Base-by-base conservation (phyloP, 768 basidiomycete genomes). In the Glaciozyma martinii region DNA sequence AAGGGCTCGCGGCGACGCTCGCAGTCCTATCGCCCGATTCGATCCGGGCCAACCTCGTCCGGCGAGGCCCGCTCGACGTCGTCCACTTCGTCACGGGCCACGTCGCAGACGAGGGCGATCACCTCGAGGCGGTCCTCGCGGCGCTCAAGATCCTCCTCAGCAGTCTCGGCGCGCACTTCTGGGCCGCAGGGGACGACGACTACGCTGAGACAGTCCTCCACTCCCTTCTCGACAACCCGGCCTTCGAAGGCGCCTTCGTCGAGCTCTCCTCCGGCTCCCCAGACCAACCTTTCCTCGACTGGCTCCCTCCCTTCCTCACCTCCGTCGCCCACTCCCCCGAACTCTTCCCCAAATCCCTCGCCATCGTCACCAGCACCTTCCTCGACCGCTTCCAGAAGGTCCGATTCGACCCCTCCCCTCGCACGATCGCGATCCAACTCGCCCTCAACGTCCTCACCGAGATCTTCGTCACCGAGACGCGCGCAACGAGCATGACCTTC, bases 301-400 rank as follows among this genome's bases (percentile, higher is more conserved):
- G 88, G 84, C 87, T 72, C 76, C 79, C 53, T 81, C 85, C 66
- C 84, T 83, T 72, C 76, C 90, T 56, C 76, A 78, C 58, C 83
- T 85, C n/a, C 73, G 86, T 56, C 79, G 79, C 70, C 76, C 80
- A 65, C 27, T 67, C 66, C 23, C 77, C 78, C 47, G 71, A 77
- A 32, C 76, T 78, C 33, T 86, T 80, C 74, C 79, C 78, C n/a
- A 84, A 86, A 59, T 80, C 87, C n/a, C 78, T 93, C 40, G 86
- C 86, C 12, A 86, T 84, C 74, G 80, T 87, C 44, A 78, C 84
- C 19, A 83, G 85, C 66, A 86, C 89, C 66, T 80, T 91, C 59
- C 87, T 86, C 74, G 88, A 88, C 73, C 85, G 89, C 68, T 76
- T 88, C 25, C 90, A 92, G 73, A 88, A 90, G 68, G 83, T 85